Conservation (phyloP, 176 grass and related monocot genomes). For the Areca catechu region DNA sequence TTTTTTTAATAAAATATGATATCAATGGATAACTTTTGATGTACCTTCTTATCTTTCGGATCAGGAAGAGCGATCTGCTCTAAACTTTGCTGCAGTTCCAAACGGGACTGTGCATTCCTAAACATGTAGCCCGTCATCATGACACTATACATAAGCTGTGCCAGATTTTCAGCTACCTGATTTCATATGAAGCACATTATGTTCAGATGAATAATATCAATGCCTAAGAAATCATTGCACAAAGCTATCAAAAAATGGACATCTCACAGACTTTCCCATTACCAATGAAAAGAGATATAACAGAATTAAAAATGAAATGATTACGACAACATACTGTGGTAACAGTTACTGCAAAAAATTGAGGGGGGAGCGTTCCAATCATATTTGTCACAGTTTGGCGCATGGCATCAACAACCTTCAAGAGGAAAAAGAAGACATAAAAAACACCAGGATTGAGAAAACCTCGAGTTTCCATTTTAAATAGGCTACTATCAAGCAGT, state of each 20-base stretch:
- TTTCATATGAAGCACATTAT: background rate
- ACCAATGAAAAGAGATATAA: no score
- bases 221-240: background rate
- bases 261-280: no score
- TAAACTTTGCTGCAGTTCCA: slow-evolving; percentile 79
- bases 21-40: background rate
- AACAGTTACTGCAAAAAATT: slow-evolving; percentile 88
- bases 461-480: background rate
- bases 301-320: no score
- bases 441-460: background rate
- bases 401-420: slow-evolving; percentile 89
- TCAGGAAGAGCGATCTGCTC: slow-evolving; percentile 88
- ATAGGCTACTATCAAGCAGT: no score
- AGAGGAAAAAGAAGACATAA: slow-evolving; percentile 9
- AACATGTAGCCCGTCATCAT: slow-evolving; percentile 99
- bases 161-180: slow-evolving; percentile 92
- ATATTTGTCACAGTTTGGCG: slow-evolving; percentile 92
- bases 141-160: slow-evolving; percentile 91
- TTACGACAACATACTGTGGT: slow-evolving; percentile 45
- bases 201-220: no score
- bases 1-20: background rate
- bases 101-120: slow-evolving; percentile 76
- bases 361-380: slow-evolving; percentile 86
- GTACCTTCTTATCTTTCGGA: slow-evolving; percentile 46
- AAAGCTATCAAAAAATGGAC: slow-evolving; percentile 12